Base-by-base conservation (phyloP, 768 basidiomycete genomes). In the Trametes cubensis region DNA sequence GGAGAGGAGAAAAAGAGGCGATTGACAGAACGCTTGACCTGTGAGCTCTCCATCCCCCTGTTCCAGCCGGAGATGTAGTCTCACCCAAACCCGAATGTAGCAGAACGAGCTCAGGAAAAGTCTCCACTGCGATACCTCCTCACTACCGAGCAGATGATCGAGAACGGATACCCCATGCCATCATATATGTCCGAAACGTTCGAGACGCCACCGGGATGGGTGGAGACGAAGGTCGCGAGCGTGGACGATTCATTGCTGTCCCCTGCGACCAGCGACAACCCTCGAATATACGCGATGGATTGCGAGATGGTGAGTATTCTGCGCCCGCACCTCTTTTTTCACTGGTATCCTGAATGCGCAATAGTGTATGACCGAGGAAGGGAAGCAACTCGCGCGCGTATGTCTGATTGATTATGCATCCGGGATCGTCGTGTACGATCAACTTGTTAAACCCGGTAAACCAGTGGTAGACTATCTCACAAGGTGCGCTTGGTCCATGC, bases 391-490 rank as follows among this genome's bases (percentile, higher is more conserved):
- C 15, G 88, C 95, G 1, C 80, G 95, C 44, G 83, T 96, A 2
- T 94, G 89, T 55, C 72, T 97, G 28, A 85, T 98, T 64, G 92
- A 98, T 68, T 91, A 83, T 69, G 70, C 80, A 38, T 84, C 88
- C 4, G 85, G 85, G 15, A 80, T 83, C 48, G 87, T 92, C 26
- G 72, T 97, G 5, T 97, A 90, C 69, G 95, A 98, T 74, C 86
- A 89, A 66, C 81, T 98, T 15, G 95, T 98, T 61, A 94, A 90
- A 71, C 96, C 96, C 2, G 74, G 82, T 0, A 90, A 90, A 66
- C 90, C 91, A 0, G 86, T 98, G 58, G 76, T 80, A 4, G 95
- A 98, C 72, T 98, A 99, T 72, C 82, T 96, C n/a, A 98, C 96
- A 38, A 84, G 87, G 90, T 94, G 71, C 55, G 79, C 8, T 23